A percentile compares a stretch with the other conserved stretches of the same genome.
Evolutionary conservation across 2,329 filamentous ascomycete genomes (phyloP).

Genomic region (Cercospora sesami): DNA sequence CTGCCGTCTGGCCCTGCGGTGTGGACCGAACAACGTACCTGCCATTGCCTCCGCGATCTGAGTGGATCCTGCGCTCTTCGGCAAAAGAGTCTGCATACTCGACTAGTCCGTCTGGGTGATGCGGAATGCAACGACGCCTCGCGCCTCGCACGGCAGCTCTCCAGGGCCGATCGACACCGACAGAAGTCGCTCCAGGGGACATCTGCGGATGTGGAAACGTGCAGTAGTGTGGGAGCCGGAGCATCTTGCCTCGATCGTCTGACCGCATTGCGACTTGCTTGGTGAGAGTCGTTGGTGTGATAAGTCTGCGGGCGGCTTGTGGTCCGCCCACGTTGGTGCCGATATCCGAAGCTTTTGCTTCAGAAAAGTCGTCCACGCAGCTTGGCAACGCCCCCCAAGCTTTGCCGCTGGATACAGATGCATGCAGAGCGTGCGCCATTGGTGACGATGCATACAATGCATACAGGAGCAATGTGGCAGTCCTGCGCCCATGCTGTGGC

Average conservation of each 20-base stretch:
- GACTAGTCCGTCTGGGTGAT: not conserved
- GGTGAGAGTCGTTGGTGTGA: not conserved
- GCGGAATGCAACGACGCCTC: slow-evolving; percentile 11
- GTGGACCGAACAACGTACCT: slow-evolving; percentile 8
- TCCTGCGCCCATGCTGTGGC: not conserved
- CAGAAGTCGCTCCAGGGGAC: not conserved
- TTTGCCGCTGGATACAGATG: not conserved
- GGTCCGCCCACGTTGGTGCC: not conserved
- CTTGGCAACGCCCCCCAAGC: not conserved
- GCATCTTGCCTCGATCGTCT: not conserved
- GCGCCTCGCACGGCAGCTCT: slow-evolving; percentile 1
- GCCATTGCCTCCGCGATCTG: slow-evolving; percentile 10
- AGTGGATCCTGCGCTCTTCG: slow-evolving; percentile 10
- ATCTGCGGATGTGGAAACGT: not conserved
- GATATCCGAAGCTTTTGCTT: not conserved
- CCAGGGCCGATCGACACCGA: not conserved
- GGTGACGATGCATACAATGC: not conserved
- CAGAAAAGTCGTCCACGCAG: not conserved
- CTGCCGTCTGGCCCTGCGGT: slow-evolving; percentile 5
- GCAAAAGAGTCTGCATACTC: slow-evolving; percentile 6
- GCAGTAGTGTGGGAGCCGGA: not conserved
- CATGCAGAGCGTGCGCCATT: not conserved
- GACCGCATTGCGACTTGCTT: not conserved
- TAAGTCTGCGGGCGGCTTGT: not conserved
- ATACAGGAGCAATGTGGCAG: not conserved